Evolutionary conservation across 306 rosid genomes (phyloP), one percentile per base, ranked within the genome.

Genomic region (Urtica urens): DNA sequence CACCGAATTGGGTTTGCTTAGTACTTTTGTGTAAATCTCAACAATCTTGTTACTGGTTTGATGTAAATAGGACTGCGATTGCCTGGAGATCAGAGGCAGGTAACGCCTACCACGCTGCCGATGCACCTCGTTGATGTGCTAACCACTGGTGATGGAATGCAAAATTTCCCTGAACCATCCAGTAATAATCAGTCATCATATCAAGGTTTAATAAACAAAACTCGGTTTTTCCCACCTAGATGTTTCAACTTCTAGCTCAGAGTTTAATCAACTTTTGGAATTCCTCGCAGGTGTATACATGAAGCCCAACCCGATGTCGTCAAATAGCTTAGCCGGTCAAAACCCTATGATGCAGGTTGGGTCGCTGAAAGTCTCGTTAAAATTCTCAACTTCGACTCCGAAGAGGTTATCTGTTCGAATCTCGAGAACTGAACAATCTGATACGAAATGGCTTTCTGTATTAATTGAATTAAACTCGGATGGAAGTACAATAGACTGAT

Each of bases 81-180:
- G 39, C 79, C 93, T 30, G 72, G 18, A 15, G 95, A 83, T 48
- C 94, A 83, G 58, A 81, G 95, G 72, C 96, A 80, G 45, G 68
- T 69, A 37, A 65, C 93, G 23, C 73, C 80, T 51, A n/a, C n/a
- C n/a, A 55, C 90, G 6, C 93, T 85, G 74, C 97, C 93, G 3
- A 35, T 70, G 77, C 97, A 88, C 81, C 76, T 88, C 68, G 75
- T 72, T 11, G 90, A 88, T 56, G 93, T 79, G 51, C 72, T 81
- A 39, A 16, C 66, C 56, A 61, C 53, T 20, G 78, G 74, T 57
- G 93, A 88, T 59, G 69, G 69, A 35, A 53, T 59, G 42, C 90
- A 77, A 50, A 60, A 66, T 65, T 75, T 69, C 66, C 41, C 79
- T 44, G 96, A 87, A 62, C 25, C 74, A 3, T 64, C 94, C 15